A percentile compares a stretch with the other conserved stretches of the same genome.
Conservation (phyloP, 1,284 basidiomycete genomes). For the Microbotryomycetes sp. region DNA sequence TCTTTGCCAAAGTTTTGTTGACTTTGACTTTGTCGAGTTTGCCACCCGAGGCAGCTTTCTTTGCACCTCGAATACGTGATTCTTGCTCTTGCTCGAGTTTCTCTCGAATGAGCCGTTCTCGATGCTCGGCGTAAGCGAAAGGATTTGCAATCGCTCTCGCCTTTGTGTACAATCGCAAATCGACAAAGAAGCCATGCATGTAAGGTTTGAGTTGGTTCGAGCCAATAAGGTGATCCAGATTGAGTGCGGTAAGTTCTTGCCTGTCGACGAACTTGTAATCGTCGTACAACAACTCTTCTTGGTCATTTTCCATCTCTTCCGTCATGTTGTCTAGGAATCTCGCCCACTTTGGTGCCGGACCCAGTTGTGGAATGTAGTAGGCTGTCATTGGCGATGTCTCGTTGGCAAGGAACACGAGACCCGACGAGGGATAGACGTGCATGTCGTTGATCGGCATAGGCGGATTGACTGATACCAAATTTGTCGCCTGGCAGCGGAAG, state of each 20-base stretch:
- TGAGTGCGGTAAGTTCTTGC: constrained; percentile 77
- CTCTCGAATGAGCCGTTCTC: constrained; percentile 76
- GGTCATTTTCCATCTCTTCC: constrained; percentile 88
- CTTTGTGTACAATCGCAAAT: constrained; percentile 89
- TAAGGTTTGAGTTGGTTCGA: constrained; percentile 94
- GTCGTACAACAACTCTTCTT: constrained; percentile 60
- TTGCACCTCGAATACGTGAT: constrained; percentile 75
- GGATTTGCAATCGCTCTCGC: constrained; percentile 94
- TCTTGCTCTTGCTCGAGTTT: constrained; percentile 92
- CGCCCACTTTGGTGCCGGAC: constrained; percentile 94
- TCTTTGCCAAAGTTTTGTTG: constrained; percentile 87
- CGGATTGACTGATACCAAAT: constrained; percentile 89
- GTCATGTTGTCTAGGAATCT: constrained; percentile 97
- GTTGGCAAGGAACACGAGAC: constrained; percentile 79
- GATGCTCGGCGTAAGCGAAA: constrained; percentile 88
- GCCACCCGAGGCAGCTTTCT: constrained; percentile 36
- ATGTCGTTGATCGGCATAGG: constrained; percentile 80
- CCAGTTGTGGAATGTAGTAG: constrained; percentile 91
- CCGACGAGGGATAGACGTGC: constrained; percentile 76
- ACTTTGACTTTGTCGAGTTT: constrained; percentile 54
- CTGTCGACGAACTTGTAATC: constrained; percentile 98
- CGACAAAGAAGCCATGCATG: constrained; percentile 99
- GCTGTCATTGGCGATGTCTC: constrained; percentile 86
- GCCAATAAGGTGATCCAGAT: constrained; percentile 89
- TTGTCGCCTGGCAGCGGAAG: constrained; percentile 46